phyloP scores from a whole-genome alignment of 2,329 filamentous ascomycete genomes.

The Colletotrichum kahawae region DNA sequence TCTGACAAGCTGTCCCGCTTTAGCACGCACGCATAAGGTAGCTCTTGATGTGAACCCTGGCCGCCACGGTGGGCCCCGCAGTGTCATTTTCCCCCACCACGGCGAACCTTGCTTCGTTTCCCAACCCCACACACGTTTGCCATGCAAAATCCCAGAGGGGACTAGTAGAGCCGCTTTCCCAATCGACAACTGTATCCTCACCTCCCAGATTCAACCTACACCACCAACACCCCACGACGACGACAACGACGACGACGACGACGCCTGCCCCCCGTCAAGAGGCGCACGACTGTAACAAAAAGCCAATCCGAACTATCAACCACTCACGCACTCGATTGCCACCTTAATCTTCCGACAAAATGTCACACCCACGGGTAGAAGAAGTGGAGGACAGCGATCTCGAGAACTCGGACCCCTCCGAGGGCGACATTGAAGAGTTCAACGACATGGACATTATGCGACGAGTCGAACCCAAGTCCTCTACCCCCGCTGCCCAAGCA shows the following conservation, averaged over 20 bases:
- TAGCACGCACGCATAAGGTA: background rate
- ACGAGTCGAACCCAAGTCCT: conserved; percentile 39
- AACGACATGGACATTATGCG: conserved; percentile 62
- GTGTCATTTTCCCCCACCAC: conserved; percentile 2
- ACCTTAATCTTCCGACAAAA: conserved; percentile 36
- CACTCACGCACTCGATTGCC: background rate
- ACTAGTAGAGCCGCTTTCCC: conserved; percentile 16
- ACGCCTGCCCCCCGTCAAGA: background rate
- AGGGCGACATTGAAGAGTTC: conserved; percentile 78
- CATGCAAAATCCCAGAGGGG: conserved; percentile 17
- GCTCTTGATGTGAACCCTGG: background rate
- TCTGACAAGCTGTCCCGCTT: background rate
- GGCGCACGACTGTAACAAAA: background rate
- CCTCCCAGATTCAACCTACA: conserved; percentile 3
- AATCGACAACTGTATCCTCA: conserved; percentile 17
- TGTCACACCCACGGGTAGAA: conserved; percentile 90
- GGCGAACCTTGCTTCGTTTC: conserved; percentile 2
- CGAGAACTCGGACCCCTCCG: conserved; percentile 79
- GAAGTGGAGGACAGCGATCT: conserved; percentile 85
- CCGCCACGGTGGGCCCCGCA: background rate
- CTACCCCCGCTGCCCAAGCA: background rate
- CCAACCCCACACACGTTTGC: conserved; percentile 10
- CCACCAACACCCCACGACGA: background rate
- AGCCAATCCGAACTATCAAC: background rate
- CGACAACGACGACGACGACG: background rate